Evolutionary conservation across 768 basidiomycete species (phyloP).

Genomic region (Suillus alpinus): DNA sequence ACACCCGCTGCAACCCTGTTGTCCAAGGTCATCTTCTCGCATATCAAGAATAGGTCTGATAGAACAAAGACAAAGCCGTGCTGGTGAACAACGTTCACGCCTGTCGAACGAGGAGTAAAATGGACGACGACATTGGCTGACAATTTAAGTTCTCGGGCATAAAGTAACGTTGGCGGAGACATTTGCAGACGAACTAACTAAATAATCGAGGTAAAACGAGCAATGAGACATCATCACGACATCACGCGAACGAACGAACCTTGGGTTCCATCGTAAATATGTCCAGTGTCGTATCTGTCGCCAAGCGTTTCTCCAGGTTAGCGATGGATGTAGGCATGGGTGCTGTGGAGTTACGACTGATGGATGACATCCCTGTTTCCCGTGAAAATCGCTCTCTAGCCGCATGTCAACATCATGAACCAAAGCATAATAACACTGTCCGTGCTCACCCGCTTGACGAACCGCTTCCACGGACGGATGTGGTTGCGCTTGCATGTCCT

Average conservation of each 20-base stretch:
- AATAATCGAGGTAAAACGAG: constrained; percentile 4
- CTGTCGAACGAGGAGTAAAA: constrained; percentile 75
- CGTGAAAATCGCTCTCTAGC: constrained; percentile 57
- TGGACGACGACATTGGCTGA: constrained; percentile 71
- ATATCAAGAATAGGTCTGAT: constrained; percentile 89
- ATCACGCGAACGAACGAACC: constrained; percentile 32
- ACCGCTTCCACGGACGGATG: constrained; percentile 52
- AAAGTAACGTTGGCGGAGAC: constrained; percentile 73
- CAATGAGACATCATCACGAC: constrained; percentile 3
- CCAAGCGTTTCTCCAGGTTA: constrained; percentile 79
- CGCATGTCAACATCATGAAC: constrained; percentile 9
- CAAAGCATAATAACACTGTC: background rate
- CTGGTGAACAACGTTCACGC: constrained; percentile 68
- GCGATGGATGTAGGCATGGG: constrained; percentile 56
- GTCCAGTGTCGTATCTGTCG: constrained; percentile 78
- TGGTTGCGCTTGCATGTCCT: constrained; percentile 42
- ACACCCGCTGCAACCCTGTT: constrained; percentile 50
- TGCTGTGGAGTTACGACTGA: constrained; percentile 49
- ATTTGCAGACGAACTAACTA: constrained; percentile 92
- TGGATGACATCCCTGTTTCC: constrained; percentile 55
- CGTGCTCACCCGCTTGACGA: constrained; percentile 54
- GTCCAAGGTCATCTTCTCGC: constrained; percentile 74
- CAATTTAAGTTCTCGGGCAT: constrained; percentile 71
- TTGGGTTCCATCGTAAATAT: constrained; percentile 95
- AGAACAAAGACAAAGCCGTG: constrained; percentile 85